Conservation (phyloP, 2,329 filamentous ascomycete species). For the Davidsoniella neocaledoniae region DNA sequence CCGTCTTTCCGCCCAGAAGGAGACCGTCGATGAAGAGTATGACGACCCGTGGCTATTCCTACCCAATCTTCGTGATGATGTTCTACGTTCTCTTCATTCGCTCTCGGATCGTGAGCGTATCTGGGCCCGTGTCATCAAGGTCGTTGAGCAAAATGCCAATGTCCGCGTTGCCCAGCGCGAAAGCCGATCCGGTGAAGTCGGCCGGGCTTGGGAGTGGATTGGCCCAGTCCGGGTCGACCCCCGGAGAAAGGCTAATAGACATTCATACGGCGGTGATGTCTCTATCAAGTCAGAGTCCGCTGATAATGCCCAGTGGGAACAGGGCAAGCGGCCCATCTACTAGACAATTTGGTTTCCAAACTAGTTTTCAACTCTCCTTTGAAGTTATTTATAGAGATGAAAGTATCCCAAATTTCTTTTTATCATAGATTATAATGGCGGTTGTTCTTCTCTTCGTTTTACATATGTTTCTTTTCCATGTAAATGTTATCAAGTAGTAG, state of each 20-base stretch:
- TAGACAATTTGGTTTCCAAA: constrained; percentile 15
- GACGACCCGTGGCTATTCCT: constrained; percentile 71
- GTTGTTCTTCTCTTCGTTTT: constrained; percentile 4
- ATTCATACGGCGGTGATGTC: constrained; percentile 30
- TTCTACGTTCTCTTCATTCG: constrained; percentile 67
- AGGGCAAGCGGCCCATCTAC: constrained; percentile 25
- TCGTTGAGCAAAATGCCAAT: constrained; percentile 90
- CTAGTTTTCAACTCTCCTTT: too few relatives aligned
- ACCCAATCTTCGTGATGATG: constrained; percentile 79
- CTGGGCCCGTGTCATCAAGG: constrained; percentile 65
- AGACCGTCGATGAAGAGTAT: constrained; percentile 50
- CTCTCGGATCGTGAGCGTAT: constrained; percentile 60
- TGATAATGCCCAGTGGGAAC: constrained; percentile 23
- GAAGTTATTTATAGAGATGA: too few relatives aligned
- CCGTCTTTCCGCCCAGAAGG: constrained; percentile 67
- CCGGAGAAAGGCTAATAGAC: constrained; percentile 25
- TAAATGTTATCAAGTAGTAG: constrained; percentile 3
- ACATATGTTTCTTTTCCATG: constrained; percentile 7
- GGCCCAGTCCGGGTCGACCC: constrained; percentile 33
- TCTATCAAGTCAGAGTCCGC: constrained; percentile 18
- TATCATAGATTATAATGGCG: too few relatives aligned
- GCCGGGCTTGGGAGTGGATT: constrained; percentile 55
- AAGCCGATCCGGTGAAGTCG: constrained; percentile 47
- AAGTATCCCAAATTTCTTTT: constrained; percentile 1
- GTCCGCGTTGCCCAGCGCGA: constrained; percentile 60